Conservation (phyloP, 208 protist species). For the Acanthamoeba castellanii region DNA sequence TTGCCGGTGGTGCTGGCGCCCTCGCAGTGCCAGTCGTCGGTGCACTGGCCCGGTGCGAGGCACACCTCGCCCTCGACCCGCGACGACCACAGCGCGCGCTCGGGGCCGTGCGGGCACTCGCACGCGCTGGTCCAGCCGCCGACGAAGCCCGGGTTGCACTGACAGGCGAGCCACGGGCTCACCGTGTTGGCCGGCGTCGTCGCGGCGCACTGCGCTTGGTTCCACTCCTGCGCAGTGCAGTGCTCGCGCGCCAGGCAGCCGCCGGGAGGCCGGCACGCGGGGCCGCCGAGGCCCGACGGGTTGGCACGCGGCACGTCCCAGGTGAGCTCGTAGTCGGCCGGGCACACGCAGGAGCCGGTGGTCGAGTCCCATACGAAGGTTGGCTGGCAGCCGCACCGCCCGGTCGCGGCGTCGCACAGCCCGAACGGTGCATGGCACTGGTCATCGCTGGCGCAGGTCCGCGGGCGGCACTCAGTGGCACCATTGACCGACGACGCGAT, state of each 20-base stretch:
- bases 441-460: background rate
- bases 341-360: background rate
- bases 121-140: background rate
- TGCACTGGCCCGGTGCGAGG: background rate
- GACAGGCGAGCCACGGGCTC: background rate
- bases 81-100: background rate
- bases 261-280: background rate
- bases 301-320: background rate
- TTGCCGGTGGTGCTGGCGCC: no score
- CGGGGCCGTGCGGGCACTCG: background rate
- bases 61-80: constrained; percentile 21
- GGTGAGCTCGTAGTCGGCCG: background rate
- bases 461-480: background rate
- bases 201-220: background rate
- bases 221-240: background rate
- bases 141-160: constrained; percentile 50
- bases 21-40: constrained; percentile 35
- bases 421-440: background rate
- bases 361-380: constrained; percentile 5
- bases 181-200: background rate
- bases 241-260: background rate
- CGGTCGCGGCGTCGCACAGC: background rate
- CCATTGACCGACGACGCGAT: background rate
- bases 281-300: background rate
- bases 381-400: background rate